These are phyloP conservation scores for Fusarium sp. DNA, from an alignment of 2,329 filamentous ascomycete genomes.

Conservation along the genomic window DNA sequence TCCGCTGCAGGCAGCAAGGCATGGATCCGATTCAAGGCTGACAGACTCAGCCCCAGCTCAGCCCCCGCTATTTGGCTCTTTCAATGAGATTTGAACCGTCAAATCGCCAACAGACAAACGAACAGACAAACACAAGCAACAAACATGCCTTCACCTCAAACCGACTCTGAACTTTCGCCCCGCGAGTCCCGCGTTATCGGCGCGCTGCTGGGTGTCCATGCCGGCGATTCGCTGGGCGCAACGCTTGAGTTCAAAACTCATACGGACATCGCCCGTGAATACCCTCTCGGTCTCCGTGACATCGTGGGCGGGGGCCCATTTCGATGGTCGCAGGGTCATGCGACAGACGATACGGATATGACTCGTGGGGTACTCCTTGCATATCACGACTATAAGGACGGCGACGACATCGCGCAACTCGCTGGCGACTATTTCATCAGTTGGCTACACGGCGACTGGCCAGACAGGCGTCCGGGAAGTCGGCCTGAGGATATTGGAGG, in stretches of 20 bases:
- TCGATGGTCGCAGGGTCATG: constrained; percentile 53
- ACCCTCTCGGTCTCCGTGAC: constrained; percentile 51
- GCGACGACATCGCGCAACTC: constrained; percentile 44
- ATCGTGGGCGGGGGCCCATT: constrained; percentile 58
- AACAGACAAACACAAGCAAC: background rate
- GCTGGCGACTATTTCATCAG: constrained; percentile 53
- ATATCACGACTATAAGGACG: constrained; percentile 44
- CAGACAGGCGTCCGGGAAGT: constrained; percentile 46
- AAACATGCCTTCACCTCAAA: background rate
- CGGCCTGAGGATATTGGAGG: constrained; percentile 52
- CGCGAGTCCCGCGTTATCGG: constrained; percentile 49
- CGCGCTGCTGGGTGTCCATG: constrained; percentile 57
- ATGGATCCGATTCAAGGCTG: background rate
- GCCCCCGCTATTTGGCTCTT: background rate
- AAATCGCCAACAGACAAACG: background rate
- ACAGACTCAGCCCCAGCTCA: background rate
- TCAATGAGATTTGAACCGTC: background rate
- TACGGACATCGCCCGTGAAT: constrained; percentile 41
- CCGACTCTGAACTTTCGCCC: background rate
- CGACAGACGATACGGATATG: constrained; percentile 60
- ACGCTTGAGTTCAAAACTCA: constrained; percentile 55
- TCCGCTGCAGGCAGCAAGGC: background rate
- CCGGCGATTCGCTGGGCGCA: constrained; percentile 58
- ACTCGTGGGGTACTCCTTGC: constrained; percentile 56
- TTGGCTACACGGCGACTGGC: constrained; percentile 56